Percentiles rank a stretch among this genome's conserved stretches.
These are phyloP conservation scores for Flaveria bidentis DNA, from an alignment of 129 eudicot genomes.

Conservation along the genomic window DNA sequence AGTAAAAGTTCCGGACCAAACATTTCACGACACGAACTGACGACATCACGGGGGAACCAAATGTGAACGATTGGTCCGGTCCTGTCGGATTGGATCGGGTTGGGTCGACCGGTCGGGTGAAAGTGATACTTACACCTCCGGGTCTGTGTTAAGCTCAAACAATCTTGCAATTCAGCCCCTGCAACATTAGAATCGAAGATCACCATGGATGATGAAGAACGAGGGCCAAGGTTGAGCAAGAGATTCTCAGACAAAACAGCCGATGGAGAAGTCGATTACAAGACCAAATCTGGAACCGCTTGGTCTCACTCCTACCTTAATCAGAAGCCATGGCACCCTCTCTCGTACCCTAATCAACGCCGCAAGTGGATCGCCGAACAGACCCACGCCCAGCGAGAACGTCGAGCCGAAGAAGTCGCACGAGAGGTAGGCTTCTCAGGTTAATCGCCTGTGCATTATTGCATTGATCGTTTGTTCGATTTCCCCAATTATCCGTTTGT, in stretches of 20 bases:
- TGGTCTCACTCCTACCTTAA: constrained; percentile 90
- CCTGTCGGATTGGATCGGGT: not conserved
- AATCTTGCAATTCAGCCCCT: not conserved
- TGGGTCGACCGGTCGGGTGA: too few relatives aligned
- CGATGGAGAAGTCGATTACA: constrained; percentile 82
- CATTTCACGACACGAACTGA: too few relatives aligned
- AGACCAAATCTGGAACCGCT: constrained; percentile 81
- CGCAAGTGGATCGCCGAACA: constrained; percentile 99
- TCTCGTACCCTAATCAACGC: constrained; percentile 92
- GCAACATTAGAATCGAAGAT: constrained; percentile 3
- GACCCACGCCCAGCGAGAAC: constrained; percentile 71
- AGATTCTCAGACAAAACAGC: constrained; percentile 51
- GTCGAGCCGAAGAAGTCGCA: constrained; percentile 75
- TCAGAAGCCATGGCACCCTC: constrained; percentile 98
- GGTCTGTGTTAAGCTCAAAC: not conserved
- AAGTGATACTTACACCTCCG: not conserved
- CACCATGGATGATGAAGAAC: constrained; percentile 51
- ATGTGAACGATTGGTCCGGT: too few relatives aligned
- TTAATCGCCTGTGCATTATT: too few relatives aligned
- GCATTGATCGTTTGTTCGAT: not conserved
- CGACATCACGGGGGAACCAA: too few relatives aligned
- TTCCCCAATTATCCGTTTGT: constrained; percentile 15
- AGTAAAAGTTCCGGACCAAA: too few relatives aligned
- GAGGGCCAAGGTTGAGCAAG: constrained; percentile 59
- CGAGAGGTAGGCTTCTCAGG: constrained; percentile 58